Conservation (phyloP, 2,329 filamentous ascomycete species). For the Stemphylium lycopersici region DNA sequence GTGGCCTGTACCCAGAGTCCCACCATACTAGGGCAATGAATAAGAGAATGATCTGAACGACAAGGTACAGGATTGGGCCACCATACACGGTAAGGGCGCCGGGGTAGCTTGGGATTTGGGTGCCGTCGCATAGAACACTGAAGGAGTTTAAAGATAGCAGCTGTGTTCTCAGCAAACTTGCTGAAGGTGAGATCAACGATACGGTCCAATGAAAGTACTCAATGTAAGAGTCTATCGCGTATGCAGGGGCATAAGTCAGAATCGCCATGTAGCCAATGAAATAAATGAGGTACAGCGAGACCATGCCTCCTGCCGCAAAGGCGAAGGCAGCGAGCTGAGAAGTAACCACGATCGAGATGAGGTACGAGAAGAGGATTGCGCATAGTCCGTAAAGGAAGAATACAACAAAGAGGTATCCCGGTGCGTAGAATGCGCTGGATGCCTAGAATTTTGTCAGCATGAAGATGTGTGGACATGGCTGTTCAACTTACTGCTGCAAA, state of each 20-base stretch:
- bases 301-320: conserved; percentile 78
- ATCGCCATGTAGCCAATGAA: conserved; percentile 61
- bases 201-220: conserved; percentile 77
- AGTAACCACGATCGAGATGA: conserved; percentile 78
- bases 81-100: conserved; percentile 77
- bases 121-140: conserved; percentile 72
- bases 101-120: conserved; percentile 69
- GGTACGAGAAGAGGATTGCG: conserved; percentile 76
- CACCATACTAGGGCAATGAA: conserved; percentile 78
- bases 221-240: conserved; percentile 70
- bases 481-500: conserved; percentile 62
- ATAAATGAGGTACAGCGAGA: conserved; percentile 57
- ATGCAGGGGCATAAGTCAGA: conserved; percentile 74
- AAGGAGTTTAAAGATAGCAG: conserved; percentile 85
- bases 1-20: conserved; percentile 71
- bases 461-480: neutral
- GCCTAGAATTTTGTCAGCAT: conserved; percentile 38
- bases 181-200: conserved; percentile 75
- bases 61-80: conserved; percentile 82
- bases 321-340: conserved; percentile 86
- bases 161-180: conserved; percentile 74
- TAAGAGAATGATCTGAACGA: conserved; percentile 73
- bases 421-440: conserved; percentile 73
- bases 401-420: conserved; percentile 81
- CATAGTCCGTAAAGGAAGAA: conserved; percentile 82